These are phyloP conservation scores for Talaromyces sp. DNA, from an alignment of 2,329 filamentous ascomycete genomes.

Conservation along the genomic window DNA sequence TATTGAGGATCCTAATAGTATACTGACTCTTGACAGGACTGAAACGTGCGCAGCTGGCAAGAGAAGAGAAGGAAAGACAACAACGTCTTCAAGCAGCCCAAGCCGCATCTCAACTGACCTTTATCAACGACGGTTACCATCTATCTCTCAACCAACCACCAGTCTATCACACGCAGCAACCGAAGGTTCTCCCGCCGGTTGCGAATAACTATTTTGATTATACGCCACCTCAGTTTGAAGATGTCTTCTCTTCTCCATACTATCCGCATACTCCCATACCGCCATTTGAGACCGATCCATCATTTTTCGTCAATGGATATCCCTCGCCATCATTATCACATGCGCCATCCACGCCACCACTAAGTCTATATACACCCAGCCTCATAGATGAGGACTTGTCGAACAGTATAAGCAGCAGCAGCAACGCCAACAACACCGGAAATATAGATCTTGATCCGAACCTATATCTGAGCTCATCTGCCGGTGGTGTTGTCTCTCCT, in stretches of 20 bases:
- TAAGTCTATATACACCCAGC: conserved; percentile 18
- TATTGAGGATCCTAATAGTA: neutral
- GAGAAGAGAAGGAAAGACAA: conserved; percentile 20
- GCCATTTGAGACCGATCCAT: conserved; percentile 7
- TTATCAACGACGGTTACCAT: conserved; percentile 18
- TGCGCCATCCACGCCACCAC: conserved; percentile 18
- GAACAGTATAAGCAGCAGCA: neutral
- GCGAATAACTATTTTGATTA: conserved; percentile 10
- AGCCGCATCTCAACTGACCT: conserved; percentile 17
- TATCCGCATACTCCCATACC: conserved; percentile 1
- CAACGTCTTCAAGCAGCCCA: conserved; percentile 21
- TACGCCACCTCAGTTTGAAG: conserved; percentile 10
- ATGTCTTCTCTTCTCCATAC: conserved; percentile 11
- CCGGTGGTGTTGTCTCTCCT: conserved; percentile 7
- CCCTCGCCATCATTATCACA: conserved; percentile 19
- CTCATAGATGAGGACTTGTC: conserved; percentile 18
- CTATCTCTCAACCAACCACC: neutral
- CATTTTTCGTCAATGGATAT: conserved; percentile 16
- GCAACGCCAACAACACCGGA: neutral
- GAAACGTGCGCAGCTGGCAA: conserved; percentile 19
- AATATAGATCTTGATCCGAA: conserved; percentile 14
- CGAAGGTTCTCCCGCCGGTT: neutral
- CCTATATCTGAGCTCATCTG: conserved; percentile 5
- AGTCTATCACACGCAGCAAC: neutral
- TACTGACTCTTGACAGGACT: conserved; percentile 10